phyloP scores from a whole-genome alignment of 2,329 filamentous ascomycete genomes.

The Aureobasidium zeae region DNA sequence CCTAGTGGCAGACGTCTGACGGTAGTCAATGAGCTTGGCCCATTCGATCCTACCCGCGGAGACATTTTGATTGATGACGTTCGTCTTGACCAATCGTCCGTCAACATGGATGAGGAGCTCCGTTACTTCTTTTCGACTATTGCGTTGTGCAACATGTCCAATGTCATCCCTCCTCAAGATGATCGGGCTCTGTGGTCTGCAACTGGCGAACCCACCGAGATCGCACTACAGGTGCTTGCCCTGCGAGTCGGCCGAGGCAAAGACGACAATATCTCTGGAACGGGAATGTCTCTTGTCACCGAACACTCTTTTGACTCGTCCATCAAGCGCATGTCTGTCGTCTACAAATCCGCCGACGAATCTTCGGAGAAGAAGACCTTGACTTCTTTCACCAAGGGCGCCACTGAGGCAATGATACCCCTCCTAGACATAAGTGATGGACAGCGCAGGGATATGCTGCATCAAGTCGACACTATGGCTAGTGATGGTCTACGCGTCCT shows the following conservation, averaged over 20 bases:
- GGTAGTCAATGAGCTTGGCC: slow-evolving; percentile 46
- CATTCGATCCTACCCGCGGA: slow-evolving; percentile 52
- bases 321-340: slow-evolving; percentile 28
- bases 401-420: slow-evolving; percentile 26
- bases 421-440: slow-evolving; percentile 21
- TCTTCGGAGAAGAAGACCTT: slow-evolving; percentile 1
- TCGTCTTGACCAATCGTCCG: not conserved
- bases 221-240: slow-evolving; percentile 66
- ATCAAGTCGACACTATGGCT: slow-evolving; percentile 24
- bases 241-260: slow-evolving; percentile 46
- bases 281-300: slow-evolving; percentile 1
- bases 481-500: slow-evolving; percentile 26
- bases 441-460: slow-evolving; percentile 20
- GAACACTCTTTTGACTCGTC: slow-evolving; percentile 27
- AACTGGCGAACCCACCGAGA: slow-evolving; percentile 60
- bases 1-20: slow-evolving; percentile 49
- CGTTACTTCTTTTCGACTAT: slow-evolving; percentile 46
- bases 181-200: slow-evolving; percentile 52
- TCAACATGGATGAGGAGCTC: not conserved
- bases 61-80: slow-evolving; percentile 39
- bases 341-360: slow-evolving; percentile 18
- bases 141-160: slow-evolving; percentile 56
- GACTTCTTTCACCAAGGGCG: slow-evolving; percentile 27
- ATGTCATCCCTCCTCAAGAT: slow-evolving; percentile 44
- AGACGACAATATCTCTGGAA: not conserved